phyloP scores from a whole-genome alignment of 2,329 filamentous ascomycete species.

The Stagonosporopsis cucurbitacearum region DNA sequence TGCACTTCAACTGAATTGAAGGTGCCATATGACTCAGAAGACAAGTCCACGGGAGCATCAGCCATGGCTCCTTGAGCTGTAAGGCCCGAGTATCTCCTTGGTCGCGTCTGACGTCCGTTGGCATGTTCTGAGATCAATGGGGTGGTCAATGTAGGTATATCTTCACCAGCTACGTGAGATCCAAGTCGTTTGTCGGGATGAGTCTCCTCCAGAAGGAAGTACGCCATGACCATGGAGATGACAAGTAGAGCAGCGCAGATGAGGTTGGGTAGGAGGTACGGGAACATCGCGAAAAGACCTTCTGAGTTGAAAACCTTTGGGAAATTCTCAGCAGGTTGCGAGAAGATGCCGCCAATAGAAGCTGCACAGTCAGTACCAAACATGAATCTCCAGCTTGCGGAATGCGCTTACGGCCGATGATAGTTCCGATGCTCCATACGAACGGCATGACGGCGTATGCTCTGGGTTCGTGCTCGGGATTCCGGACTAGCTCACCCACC shows the following conservation, averaged over 20 bases:
- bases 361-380: constrained; percentile 49
- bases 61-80: constrained; percentile 70
- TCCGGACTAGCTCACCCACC: constrained; percentile 74
- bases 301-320: constrained; percentile 71
- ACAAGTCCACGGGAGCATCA: constrained; percentile 73
- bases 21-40: constrained; percentile 81
- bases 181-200: constrained; percentile 79
- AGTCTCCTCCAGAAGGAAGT: constrained; percentile 83
- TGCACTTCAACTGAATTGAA: constrained; percentile 66
- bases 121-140: constrained; percentile 70
- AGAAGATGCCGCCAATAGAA: constrained; percentile 85
- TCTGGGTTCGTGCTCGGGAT: constrained; percentile 76
- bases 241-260: constrained; percentile 79
- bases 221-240: constrained; percentile 80
- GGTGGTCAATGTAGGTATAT: constrained; percentile 64
- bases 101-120: neutral
- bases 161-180: constrained; percentile 49
- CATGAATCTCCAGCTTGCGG: neutral
- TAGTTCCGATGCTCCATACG: constrained; percentile 89
- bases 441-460: constrained; percentile 95
- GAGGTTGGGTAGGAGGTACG: constrained; percentile 88
- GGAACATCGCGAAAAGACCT: constrained; percentile 77
- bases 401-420: constrained; percentile 66
- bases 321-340: constrained; percentile 76
- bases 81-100: neutral